These are phyloP conservation scores for Aspergillus vadensis DNA, from an alignment of 2,329 filamentous ascomycete genomes.

Conservation along the genomic window DNA sequence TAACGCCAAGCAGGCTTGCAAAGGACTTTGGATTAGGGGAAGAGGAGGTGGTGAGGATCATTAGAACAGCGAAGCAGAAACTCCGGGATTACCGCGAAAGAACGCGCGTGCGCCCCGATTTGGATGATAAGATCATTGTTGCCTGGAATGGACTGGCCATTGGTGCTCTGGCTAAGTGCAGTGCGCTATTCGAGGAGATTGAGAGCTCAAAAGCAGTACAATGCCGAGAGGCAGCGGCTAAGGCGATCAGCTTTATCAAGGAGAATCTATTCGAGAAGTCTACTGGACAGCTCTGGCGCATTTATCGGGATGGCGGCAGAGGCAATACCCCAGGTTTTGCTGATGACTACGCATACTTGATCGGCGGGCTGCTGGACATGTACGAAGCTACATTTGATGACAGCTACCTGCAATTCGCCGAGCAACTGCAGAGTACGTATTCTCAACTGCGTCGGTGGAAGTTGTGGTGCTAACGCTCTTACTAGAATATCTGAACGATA, in stretches of 20 bases:
- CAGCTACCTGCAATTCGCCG: conserved; percentile 75
- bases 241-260: conserved; percentile 72
- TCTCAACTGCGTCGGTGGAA: background rate
- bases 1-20: conserved; percentile 68
- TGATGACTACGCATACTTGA: conserved; percentile 91
- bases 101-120: conserved; percentile 72
- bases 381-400: conserved; percentile 81
- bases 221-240: conserved; percentile 67
- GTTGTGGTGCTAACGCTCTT: conserved; percentile 12
- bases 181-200: conserved; percentile 65
- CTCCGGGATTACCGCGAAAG: conserved; percentile 71
- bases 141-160: conserved; percentile 90
- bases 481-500: conserved; percentile 67
- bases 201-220: conserved; percentile 59
- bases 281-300: conserved; percentile 67
- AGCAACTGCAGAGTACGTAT: conserved; percentile 70
- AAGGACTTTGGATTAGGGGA: conserved; percentile 73
- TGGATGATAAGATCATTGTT: conserved; percentile 87
- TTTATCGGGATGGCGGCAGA: conserved; percentile 67
- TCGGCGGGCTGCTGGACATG: conserved; percentile 77
- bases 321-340: conserved; percentile 74
- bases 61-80: conserved; percentile 67
- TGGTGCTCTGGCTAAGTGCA: conserved; percentile 74
- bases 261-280: conserved; percentile 69
- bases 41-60: conserved; percentile 67